phyloP scores from a whole-genome alignment of 1,284 basidiomycete genomes.

The Macrocystidia cucumis region DNA sequence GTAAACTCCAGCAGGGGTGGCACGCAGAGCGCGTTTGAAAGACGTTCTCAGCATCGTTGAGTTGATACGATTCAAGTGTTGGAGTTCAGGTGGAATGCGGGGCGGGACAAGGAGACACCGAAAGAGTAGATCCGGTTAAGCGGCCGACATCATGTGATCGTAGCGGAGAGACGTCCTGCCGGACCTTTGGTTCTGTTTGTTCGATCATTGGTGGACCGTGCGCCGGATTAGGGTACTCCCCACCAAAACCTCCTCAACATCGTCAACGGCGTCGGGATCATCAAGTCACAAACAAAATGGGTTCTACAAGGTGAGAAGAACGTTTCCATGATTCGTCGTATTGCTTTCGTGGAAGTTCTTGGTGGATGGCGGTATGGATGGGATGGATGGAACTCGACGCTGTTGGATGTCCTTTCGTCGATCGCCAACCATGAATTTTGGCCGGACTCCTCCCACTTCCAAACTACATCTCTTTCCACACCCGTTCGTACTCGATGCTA shows the following conservation, averaged over 20 bases:
- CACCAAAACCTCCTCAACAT: slow-evolving; percentile 23
- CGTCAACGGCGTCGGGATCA: slow-evolving; percentile 34
- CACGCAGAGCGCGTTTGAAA: no score
- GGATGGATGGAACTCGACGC: slow-evolving; percentile 25
- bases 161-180: no score
- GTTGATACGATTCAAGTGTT: no score
- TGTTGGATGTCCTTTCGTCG: slow-evolving; percentile 27
- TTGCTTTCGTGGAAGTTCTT: slow-evolving; percentile 12
- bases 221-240: no score
- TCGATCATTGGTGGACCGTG: no score
- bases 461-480: neutral
- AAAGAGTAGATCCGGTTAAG: no score
- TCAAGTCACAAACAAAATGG: slow-evolving; percentile 59
- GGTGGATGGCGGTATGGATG: slow-evolving; percentile 13
- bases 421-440: slow-evolving; percentile 5
- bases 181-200: no score
- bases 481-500: slow-evolving; percentile 10
- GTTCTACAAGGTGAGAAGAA: slow-evolving; percentile 64
- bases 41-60: no score
- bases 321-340: slow-evolving; percentile 11
- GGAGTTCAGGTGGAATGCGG: no score
- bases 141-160: no score
- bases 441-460: slow-evolving; percentile 3
- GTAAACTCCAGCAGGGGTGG: no score
- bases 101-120: no score